phyloP scores from a whole-genome alignment of 306 rosid species.

The Cucumis cinereus region DNA sequence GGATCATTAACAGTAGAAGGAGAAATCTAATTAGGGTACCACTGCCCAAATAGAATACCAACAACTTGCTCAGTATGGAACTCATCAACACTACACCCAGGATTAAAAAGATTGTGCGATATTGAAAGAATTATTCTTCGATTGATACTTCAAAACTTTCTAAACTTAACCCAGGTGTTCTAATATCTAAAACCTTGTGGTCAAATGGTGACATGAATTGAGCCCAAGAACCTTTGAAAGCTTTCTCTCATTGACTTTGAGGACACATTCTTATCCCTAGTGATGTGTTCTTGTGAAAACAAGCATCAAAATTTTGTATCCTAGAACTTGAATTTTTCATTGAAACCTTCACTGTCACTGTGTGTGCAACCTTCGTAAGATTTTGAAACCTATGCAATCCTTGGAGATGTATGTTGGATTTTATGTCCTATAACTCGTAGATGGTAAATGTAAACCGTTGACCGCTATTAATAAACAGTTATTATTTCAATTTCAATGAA shows the following conservation, averaged over 20 bases:
- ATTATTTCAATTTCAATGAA: too few species aligned
- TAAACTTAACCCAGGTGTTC: slow-evolving; percentile 45
- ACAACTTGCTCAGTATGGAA: slow-evolving; percentile 52
- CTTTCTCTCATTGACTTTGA: slow-evolving; percentile 77
- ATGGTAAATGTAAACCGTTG: too few species aligned
- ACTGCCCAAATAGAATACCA: slow-evolving; percentile 63
- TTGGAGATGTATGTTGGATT: too few species aligned
- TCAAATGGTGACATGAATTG: slow-evolving; percentile 78
- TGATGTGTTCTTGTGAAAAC: slow-evolving; percentile 76
- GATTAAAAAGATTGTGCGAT: slow-evolving; percentile 45
- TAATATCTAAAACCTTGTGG: slow-evolving; percentile 49
- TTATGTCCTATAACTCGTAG: too few species aligned
- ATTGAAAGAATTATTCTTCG: slow-evolving; percentile 57
- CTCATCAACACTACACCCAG: slow-evolving; percentile 58
- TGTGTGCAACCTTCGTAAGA: slow-evolving; percentile 46
- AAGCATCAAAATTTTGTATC: slow-evolving; percentile 38
- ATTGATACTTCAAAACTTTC: slow-evolving; percentile 54
- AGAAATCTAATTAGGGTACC: slow-evolving; percentile 69
- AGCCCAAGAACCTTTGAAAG: slow-evolving; percentile 54
- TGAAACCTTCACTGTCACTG: slow-evolving; percentile 48
- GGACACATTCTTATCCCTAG: slow-evolving; percentile 70
- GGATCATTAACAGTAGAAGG: slow-evolving; percentile 69
- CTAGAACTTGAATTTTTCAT: slow-evolving; percentile 26
- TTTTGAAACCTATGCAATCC: slow-evolving; percentile 56
- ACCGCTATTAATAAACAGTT: too few species aligned